Conservation (phyloP, 345 rosid genomes). For the Ceriops zippeliana region DNA sequence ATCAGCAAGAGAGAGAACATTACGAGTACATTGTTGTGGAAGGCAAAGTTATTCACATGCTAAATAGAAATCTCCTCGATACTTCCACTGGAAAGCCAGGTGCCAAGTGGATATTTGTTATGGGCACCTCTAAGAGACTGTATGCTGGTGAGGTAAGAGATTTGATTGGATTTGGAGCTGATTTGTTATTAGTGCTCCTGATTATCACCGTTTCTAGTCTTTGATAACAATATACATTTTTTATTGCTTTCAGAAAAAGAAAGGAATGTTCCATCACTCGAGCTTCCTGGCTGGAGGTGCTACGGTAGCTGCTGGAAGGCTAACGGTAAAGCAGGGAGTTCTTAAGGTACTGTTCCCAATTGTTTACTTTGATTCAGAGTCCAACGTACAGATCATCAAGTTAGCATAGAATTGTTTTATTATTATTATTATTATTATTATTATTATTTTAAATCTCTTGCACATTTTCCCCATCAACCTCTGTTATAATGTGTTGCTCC, state of each 20-base stretch:
- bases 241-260: conserved; percentile 63
- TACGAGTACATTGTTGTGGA: conserved; percentile 57
- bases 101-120: conserved; percentile 79
- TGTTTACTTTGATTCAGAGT: not conserved
- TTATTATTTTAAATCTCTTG: no score
- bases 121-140: conserved; percentile 73
- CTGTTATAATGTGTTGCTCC: not conserved
- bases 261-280: conserved; percentile 90
- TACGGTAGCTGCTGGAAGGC: conserved; percentile 87
- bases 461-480: not conserved
- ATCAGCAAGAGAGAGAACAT: conserved; percentile 86
- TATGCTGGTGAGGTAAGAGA: conserved; percentile 66
- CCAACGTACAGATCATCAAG: not conserved
- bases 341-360: conserved; percentile 51
- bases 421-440: no score
- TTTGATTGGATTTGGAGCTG: not conserved
- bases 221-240: not conserved
- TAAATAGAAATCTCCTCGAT: conserved; percentile 47
- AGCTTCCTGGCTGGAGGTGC: conserved; percentile 97
- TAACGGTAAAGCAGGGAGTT: conserved; percentile 56
- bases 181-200: no score
- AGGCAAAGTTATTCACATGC: conserved; percentile 67
- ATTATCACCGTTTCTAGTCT: not conserved
- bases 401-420: not conserved
- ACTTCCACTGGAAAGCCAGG: conserved; percentile 43